Percentiles rank a stretch among this genome's conserved stretches.
These are phyloP conservation scores for Aspergillus terreus DNA, from an alignment of 2,329 filamentous ascomycete genomes.

Conservation along the genomic window DNA sequence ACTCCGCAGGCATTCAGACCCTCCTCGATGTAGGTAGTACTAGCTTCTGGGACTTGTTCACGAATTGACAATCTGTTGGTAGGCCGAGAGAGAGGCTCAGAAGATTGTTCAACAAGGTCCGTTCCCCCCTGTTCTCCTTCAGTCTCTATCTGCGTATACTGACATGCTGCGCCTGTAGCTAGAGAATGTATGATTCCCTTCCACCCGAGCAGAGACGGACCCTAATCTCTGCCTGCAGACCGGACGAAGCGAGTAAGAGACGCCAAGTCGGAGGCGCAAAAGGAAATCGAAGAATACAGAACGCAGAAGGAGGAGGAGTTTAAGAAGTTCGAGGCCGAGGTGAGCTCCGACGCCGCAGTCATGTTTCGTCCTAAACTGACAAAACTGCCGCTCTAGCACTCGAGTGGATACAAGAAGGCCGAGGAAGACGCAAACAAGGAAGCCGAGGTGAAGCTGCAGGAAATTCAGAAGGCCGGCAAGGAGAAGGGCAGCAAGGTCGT, in stretches of 20 bases:
- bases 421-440: conserved; percentile 77
- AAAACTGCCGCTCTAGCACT: conserved; percentile 60
- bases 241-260: conserved; percentile 97
- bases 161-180: conserved; percentile 50
- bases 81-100: conserved; percentile 97
- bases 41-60: background rate
- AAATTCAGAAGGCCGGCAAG: conserved; percentile 76
- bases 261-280: conserved; percentile 92
- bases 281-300: conserved; percentile 93
- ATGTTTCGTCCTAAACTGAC: background rate
- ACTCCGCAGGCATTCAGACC: conserved; percentile 97
- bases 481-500: conserved; percentile 77
- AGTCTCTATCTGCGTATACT: background rate
- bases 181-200: conserved; percentile 68
- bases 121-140: conserved; percentile 18
- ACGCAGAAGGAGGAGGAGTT: conserved; percentile 89
- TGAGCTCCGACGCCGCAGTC: conserved; percentile 29
- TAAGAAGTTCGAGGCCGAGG: conserved; percentile 86
- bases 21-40: conserved; percentile 79
- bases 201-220: conserved; percentile 5
- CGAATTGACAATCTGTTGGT: conserved; percentile 11
- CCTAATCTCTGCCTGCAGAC: conserved; percentile 49
- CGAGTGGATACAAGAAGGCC: conserved; percentile 80
- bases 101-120: conserved; percentile 97
- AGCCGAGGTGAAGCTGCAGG: conserved; percentile 73